Conservation (phyloP, 495 filamentous ascomycete genomes). For the Lineolata rhizophorae region DNA sequence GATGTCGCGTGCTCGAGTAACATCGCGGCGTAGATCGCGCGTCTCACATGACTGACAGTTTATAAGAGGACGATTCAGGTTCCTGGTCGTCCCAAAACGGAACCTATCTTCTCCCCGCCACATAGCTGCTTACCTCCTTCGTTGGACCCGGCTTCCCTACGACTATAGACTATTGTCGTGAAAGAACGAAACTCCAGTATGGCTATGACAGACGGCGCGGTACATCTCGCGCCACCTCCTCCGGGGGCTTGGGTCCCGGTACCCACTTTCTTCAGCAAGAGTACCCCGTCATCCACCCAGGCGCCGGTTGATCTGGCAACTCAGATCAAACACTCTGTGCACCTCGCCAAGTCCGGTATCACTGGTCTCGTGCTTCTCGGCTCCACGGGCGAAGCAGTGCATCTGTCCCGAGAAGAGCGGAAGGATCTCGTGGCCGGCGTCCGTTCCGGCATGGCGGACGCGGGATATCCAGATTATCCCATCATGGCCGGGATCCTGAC, state of each 20-base stretch:
- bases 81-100: no score
- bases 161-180: no score
- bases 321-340: conserved; percentile 35
- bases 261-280: conserved; percentile 28
- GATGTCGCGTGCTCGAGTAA: no score
- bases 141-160: no score
- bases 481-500: conserved; percentile 46
- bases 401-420: conserved; percentile 37
- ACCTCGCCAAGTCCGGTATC: conserved; percentile 39
- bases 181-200: no score
- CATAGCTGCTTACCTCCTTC: no score
- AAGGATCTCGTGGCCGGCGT: conserved; percentile 29
- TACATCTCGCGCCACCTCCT: no score
- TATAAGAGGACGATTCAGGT: no score
- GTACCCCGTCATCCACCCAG: conserved; percentile 16
- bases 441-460: conserved; percentile 27
- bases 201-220: no score
- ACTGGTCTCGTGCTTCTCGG: conserved; percentile 44
- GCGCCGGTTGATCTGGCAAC: conserved; percentile 29
- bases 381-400: conserved; percentile 45
- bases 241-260: conserved; percentile 25
- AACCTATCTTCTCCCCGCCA: no score
- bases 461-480: conserved; percentile 37
- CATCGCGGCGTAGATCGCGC: no score
- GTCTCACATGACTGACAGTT: no score